Conservation (phyloP, 73 alveolate species). For the Paramecium sexaurelia region DNA sequence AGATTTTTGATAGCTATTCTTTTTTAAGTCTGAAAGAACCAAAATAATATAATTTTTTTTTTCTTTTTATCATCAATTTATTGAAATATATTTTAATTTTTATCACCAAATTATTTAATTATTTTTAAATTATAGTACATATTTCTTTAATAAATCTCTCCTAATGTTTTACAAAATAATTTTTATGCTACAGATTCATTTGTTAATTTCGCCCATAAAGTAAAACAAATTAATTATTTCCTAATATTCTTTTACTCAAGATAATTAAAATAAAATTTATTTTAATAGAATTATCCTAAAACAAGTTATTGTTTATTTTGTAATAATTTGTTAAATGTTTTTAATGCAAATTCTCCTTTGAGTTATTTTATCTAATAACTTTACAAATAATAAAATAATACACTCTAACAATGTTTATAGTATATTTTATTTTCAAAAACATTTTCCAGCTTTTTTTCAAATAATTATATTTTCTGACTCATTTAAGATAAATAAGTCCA, state of each 20-base stretch:
- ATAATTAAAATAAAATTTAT: background rate
- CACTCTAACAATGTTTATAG: background rate
- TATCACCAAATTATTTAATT: background rate
- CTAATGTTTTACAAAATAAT: background rate
- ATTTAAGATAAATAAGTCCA: background rate
- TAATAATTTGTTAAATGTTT: background rate
- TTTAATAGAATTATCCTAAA: background rate
- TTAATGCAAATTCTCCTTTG: background rate
- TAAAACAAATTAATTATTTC: background rate
- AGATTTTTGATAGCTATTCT: background rate
- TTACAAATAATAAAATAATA: background rate
- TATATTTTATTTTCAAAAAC: background rate
- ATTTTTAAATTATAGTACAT: background rate
- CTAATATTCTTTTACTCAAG: background rate
- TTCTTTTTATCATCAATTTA: background rate
- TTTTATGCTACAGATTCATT: background rate
- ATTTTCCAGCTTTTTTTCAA: background rate
- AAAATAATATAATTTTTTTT: background rate
- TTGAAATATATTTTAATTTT: background rate
- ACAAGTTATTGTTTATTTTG: background rate
- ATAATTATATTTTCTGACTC: background rate
- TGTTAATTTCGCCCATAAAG: conserved; percentile 3
- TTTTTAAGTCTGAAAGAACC: background rate
- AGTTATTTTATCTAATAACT: background rate
- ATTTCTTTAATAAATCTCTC: background rate